These are phyloP conservation scores for Metarhizium sp. DNA, from an alignment of 2,329 filamentous ascomycete genomes.

Conservation along the genomic window DNA sequence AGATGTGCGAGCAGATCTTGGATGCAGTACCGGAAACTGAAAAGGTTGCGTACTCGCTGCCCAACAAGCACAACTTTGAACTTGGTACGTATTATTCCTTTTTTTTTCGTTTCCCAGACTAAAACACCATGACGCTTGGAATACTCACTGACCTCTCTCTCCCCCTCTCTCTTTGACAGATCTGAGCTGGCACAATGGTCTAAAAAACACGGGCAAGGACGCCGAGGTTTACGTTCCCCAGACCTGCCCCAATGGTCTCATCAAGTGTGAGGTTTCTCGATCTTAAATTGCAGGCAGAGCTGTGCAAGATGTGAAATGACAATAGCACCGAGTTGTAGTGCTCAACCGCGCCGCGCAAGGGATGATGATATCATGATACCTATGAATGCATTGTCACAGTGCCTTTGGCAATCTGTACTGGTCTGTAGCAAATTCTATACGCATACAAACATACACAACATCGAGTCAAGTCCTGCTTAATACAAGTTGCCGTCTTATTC, in stretches of 20 bases:
- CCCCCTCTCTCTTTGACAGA: conserved; percentile 39
- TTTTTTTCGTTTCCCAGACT: background rate
- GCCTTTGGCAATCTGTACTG: background rate
- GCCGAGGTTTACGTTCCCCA: conserved; percentile 95
- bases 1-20: conserved; percentile 88
- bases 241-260: conserved; percentile 86
- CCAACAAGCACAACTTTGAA: conserved; percentile 99
- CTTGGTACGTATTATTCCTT: conserved; percentile 41
- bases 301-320: background rate
- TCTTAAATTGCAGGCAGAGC: conserved; percentile 13
- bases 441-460: background rate
- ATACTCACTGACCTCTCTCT: background rate
- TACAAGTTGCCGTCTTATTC: background rate
- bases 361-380: background rate
- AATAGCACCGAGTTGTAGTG: background rate
- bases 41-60: conserved; percentile 71
- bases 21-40: conserved; percentile 62
- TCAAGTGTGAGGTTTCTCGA: conserved; percentile 80
- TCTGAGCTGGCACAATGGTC: conserved; percentile 89
- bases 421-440: background rate
- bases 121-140: background rate
- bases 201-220: conserved; percentile 92
- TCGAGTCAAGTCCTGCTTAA: background rate
- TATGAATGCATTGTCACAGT: background rate
- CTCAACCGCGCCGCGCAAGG: background rate